Conservation (phyloP, 768 basidiomycete genomes). For the Favolaschia claudopus region DNA sequence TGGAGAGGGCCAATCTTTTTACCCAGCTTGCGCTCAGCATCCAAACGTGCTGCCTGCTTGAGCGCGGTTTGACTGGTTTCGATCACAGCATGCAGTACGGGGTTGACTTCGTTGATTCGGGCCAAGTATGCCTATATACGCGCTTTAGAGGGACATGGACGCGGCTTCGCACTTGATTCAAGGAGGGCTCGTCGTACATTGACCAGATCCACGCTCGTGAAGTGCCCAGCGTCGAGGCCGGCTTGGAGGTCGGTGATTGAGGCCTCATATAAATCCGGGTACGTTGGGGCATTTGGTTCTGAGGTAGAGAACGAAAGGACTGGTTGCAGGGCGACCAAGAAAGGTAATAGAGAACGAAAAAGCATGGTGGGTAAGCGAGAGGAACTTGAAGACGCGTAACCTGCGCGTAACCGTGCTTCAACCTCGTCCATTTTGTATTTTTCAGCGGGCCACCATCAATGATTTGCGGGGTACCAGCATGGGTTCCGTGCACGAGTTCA, state of each 20-base stretch:
- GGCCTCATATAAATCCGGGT: slow-evolving; percentile 9
- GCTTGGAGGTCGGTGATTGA: neutral
- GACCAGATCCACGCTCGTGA: slow-evolving; percentile 12
- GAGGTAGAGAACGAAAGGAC: too few relatives aligned
- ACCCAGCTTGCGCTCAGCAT: slow-evolving; percentile 32
- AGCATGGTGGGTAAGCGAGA: too few relatives aligned
- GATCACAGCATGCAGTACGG: slow-evolving; percentile 26
- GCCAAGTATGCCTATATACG: slow-evolving; percentile 7
- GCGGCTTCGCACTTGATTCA: neutral
- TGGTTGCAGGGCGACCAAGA: too few relatives aligned
- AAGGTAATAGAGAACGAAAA: too few relatives aligned
- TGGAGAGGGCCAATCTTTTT: slow-evolving; percentile 43
- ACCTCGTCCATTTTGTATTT: too few relatives aligned
- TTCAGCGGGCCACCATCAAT: too few relatives aligned
- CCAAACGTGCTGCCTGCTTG: slow-evolving; percentile 40
- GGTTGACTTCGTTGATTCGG: slow-evolving; percentile 5
- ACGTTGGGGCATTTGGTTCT: too few relatives aligned
- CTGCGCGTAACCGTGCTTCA: too few relatives aligned
- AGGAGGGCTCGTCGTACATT: neutral
- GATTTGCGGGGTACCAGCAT: too few relatives aligned
- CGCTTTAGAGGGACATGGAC: neutral
- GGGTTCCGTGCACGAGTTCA: too few relatives aligned
- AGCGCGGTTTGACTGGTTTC: slow-evolving; percentile 40
- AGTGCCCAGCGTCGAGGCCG: neutral
- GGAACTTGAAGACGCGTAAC: too few relatives aligned